A percentile compares a stretch with the other conserved stretches of the same genome.
phyloP scores from a whole-genome alignment of 768 basidiomycete species.

The Coprinopsis marcescibilis region DNA sequence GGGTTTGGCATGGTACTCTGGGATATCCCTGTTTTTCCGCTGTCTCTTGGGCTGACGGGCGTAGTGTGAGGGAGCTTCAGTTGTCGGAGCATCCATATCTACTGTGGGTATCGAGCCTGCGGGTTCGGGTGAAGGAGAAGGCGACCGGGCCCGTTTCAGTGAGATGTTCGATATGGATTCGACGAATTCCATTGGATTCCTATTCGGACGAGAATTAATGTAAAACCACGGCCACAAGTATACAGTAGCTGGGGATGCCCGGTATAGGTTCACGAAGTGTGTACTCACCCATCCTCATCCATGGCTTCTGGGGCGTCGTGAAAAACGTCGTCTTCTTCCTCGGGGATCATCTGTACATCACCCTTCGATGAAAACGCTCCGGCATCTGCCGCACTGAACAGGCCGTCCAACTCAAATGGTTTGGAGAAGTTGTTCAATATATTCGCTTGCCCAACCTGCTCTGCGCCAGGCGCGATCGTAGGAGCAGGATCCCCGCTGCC shows the following conservation, averaged over 20 bases:
- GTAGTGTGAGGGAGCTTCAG: slow-evolving; percentile 16
- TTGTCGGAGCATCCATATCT: slow-evolving; percentile 11
- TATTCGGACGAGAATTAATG: slow-evolving; percentile 9
- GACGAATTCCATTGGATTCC: slow-evolving; percentile 31
- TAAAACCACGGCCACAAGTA: not conserved
- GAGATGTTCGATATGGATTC: slow-evolving; percentile 28
- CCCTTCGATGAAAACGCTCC: slow-evolving; percentile 64
- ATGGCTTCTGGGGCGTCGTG: slow-evolving; percentile 40
- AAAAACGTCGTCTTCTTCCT: slow-evolving; percentile 38
- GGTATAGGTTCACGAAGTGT: slow-evolving; percentile 13
- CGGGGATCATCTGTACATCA: slow-evolving; percentile 40
- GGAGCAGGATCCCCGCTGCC: slow-evolving; percentile 19
- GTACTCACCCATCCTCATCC: slow-evolving; percentile 35
- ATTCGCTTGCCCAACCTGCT: slow-evolving; percentile 75
- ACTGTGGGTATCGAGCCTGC: slow-evolving; percentile 10
- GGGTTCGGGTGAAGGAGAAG: slow-evolving; percentile 19
- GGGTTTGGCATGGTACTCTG: slow-evolving; percentile 45
- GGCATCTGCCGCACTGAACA: slow-evolving; percentile 77
- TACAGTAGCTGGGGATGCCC: no score
- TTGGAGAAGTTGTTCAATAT: slow-evolving; percentile 66
- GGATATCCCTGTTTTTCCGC: slow-evolving; percentile 49
- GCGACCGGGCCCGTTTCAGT: slow-evolving; percentile 29
- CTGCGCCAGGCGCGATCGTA: slow-evolving; percentile 63
- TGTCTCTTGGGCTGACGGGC: slow-evolving; percentile 54
- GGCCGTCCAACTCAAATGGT: slow-evolving; percentile 73